Evolutionary conservation across 371 early-diverging fungal genomes (phyloP), one percentile per base, ranked within the genome.

Genomic region (Quaeritorhiza haematococci): DNA sequence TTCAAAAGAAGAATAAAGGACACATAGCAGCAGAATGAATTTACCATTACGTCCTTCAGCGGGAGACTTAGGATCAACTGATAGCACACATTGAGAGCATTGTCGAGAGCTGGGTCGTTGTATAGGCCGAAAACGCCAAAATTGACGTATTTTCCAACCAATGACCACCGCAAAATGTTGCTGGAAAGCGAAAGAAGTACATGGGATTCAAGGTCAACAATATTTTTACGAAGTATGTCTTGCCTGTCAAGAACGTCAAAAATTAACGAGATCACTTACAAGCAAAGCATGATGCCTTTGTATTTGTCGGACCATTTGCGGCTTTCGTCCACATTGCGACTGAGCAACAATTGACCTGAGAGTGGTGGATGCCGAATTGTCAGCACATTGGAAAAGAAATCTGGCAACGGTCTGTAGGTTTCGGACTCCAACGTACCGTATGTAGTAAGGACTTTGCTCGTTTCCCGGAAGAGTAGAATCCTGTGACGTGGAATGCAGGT

Each of bases 71-170:
- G 66, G 73, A 91, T 78, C 49, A 94, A 68, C 61, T 85, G 83
- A 53, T 88, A 84, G 46, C 82, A 69, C 33, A 84, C 76, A 4
- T 76, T 71, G 32, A 90, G 74, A 4, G 88, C 86, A 8, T 83
- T 75, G 29, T 83, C 84, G 44, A 93, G 75, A 1, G 93, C 85
- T n/a, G 82, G 82, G 64, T 94, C 95, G 52, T 86, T 84, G 62
- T 94, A 94, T 27, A 94, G 73, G 61, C 82, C 85, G 70, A 93
- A 90, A n/a, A 94, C 90, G 2, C 93, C 93, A 75, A 94, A 91
- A 49, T 89, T 90, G 55, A 91, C 87, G 62, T 93, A 94, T 49
- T 85, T 80, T 34, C 94, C 94, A 8, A 81, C 75, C 2, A 93
- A 67, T 26, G 89, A 79, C 6, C 80, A 80, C 15, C 79, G 74